Percentiles rank a stretch among this genome's conserved stretches.
phyloP scores from a whole-genome alignment of 306 rosid species.

The Mimosa bimucronata region DNA sequence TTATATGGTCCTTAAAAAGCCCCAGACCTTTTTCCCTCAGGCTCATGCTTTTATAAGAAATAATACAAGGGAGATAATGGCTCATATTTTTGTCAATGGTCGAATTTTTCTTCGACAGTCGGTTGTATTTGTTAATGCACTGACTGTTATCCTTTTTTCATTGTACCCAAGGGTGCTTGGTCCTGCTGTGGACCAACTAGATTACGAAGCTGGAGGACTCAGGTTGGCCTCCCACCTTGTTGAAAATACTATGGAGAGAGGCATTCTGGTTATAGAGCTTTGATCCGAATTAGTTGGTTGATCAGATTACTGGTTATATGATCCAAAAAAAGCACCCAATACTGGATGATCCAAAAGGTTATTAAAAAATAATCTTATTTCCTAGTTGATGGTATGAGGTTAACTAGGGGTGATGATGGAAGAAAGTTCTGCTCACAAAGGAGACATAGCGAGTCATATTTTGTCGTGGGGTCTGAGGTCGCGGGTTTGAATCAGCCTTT shows the following conservation, averaged over 20 bases:
- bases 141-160: constrained; percentile 6
- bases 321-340: too few species aligned
- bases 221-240: too few species aligned
- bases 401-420: background rate
- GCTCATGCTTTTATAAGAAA: background rate
- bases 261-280: too few species aligned
- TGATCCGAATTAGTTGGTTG: too few species aligned
- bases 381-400: background rate
- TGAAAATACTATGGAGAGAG: too few species aligned
- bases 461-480: too few species aligned
- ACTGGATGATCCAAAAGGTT: too few species aligned
- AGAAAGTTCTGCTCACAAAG: background rate
- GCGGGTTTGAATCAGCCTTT: too few species aligned
- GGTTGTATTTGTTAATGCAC: constrained; percentile 3
- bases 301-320: too few species aligned
- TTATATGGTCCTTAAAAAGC: background rate
- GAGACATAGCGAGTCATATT: constrained; percentile 15
- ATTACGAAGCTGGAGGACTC: too few species aligned
- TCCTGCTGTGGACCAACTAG: too few species aligned
- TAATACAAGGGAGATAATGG: background rate
- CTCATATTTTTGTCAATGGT: constrained; percentile 14
- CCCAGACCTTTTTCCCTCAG: background rate
- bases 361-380: background rate
- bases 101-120: constrained; percentile 5
- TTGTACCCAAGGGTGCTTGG: too few species aligned